phyloP scores from a whole-genome alignment of 495 filamentous ascomycete genomes.

The Rostrohypoxylon terebratum region DNA sequence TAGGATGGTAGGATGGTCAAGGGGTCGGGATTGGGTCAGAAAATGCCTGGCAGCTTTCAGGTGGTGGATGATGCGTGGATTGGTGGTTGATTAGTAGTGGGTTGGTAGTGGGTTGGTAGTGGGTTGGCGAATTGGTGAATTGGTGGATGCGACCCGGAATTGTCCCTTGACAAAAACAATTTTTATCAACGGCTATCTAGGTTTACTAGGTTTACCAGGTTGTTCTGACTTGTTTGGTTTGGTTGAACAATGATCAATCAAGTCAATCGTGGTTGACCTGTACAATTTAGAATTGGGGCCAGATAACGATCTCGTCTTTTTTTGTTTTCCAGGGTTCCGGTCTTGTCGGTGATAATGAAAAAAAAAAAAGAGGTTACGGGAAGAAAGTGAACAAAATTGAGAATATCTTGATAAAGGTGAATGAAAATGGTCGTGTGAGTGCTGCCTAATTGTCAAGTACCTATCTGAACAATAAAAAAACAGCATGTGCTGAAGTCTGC shows the following conservation, averaged over 20 bases:
- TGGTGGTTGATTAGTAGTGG: no score
- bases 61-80: no score
- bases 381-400: not conserved
- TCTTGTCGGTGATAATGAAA: not conserved
- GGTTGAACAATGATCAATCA: not conserved
- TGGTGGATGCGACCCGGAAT: slow-evolving; percentile 19
- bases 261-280: not conserved
- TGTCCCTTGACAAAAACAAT: slow-evolving; percentile 37
- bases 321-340: not conserved
- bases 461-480: not conserved
- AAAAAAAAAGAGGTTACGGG: not conserved
- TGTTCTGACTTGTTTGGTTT: not conserved
- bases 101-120: no score
- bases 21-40: no score
- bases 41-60: not conserved
- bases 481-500: not conserved
- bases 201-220: not conserved
- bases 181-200: not conserved
- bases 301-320: not conserved
- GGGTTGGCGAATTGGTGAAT: no score
- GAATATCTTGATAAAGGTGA: not conserved
- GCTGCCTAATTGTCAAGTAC: not conserved
- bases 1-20: no score
- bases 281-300: not conserved
- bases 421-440: slow-evolving; percentile 16